phyloP scores from a whole-genome alignment of 768 basidiomycete genomes.

The Coprinopsis sp. region DNA sequence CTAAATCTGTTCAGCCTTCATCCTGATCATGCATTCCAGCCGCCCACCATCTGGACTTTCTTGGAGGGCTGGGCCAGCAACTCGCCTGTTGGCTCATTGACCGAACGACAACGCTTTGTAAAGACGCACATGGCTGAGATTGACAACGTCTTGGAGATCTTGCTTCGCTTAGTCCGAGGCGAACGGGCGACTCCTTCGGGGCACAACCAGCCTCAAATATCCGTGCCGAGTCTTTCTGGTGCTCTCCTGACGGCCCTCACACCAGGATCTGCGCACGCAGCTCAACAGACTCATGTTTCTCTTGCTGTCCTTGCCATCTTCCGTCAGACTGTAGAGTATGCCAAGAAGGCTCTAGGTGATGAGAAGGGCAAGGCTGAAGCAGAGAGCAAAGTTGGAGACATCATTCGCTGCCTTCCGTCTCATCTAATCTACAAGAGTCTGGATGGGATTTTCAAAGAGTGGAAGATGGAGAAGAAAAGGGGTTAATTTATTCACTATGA shows the following conservation, averaged over 20 bases:
- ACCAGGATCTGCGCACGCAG: slow-evolving; percentile 73
- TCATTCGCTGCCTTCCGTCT: slow-evolving; percentile 83
- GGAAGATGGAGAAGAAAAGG: slow-evolving; percentile 80
- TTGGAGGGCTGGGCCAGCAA: slow-evolving; percentile 88
- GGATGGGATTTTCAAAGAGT: slow-evolving; percentile 94
- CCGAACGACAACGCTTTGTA: slow-evolving; percentile 83
- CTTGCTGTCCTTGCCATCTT: slow-evolving; percentile 91
- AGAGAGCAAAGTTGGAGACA: slow-evolving; percentile 78
- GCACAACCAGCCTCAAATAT: slow-evolving; percentile 55
- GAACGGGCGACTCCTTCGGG: slow-evolving; percentile 75
- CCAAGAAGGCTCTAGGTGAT: slow-evolving; percentile 61
- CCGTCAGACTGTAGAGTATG: slow-evolving; percentile 78
- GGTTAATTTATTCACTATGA: too few species aligned
- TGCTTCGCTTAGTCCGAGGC: slow-evolving; percentile 87
- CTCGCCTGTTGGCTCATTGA: slow-evolving; percentile 68
- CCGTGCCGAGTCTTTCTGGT: slow-evolving; percentile 59
- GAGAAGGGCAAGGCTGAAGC: slow-evolving; percentile 63
- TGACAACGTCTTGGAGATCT: slow-evolving; percentile 89
- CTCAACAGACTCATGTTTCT: slow-evolving; percentile 92
- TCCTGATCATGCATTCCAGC: slow-evolving; percentile 38
- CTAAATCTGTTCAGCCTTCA: not conserved
- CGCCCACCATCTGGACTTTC: slow-evolving; percentile 87
- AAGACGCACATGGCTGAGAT: slow-evolving; percentile 82
- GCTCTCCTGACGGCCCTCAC: slow-evolving; percentile 66
- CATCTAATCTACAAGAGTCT: slow-evolving; percentile 86